Conservation (phyloP, 108 stramenopile genomes). For the Nitzschia palea region DNA sequence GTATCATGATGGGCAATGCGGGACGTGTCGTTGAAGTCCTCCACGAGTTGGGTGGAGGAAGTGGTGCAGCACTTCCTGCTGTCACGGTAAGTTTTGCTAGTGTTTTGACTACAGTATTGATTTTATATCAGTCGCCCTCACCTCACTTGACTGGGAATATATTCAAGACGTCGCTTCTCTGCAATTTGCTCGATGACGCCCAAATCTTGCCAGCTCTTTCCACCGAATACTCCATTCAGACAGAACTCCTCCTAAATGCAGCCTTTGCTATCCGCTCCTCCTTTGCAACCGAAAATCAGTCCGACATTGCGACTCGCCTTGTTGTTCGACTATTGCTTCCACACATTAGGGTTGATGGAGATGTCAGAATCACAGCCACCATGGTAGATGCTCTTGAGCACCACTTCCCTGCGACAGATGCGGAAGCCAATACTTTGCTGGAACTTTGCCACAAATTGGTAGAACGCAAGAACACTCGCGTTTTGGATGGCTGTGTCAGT, state of each 20-base stretch:
- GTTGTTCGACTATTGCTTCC: slow-evolving; percentile 64
- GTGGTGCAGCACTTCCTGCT: slow-evolving; percentile 79
- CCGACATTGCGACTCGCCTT: slow-evolving; percentile 63
- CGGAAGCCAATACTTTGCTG: slow-evolving; percentile 61
- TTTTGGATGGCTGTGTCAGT: slow-evolving; percentile 72
- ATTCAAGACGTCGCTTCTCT: slow-evolving; percentile 53
- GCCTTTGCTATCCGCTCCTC: slow-evolving; percentile 78
- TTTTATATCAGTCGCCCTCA: neutral
- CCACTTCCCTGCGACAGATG: slow-evolving; percentile 62
- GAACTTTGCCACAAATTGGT: slow-evolving; percentile 43
- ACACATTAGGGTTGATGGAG: slow-evolving; percentile 49
- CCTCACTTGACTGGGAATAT: neutral
- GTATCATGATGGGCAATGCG: slow-evolving; percentile 70
- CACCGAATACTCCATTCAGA: slow-evolving; percentile 24
- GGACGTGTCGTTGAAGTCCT: slow-evolving; percentile 52
- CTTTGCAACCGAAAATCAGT: slow-evolving; percentile 49
- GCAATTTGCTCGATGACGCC: slow-evolving; percentile 60
- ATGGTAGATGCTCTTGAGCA: slow-evolving; percentile 56
- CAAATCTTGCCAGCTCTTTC: slow-evolving; percentile 36
- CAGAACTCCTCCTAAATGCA: slow-evolving; percentile 61
- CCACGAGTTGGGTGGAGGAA: slow-evolving; percentile 64
- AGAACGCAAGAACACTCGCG: slow-evolving; percentile 49
- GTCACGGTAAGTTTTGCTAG: slow-evolving; percentile 60
- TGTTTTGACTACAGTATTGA: neutral
- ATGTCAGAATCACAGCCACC: slow-evolving; percentile 50